These are phyloP conservation scores for Amauroascus verrucosus DNA, from an alignment of 2,329 filamentous ascomycete species.

Conservation along the genomic window DNA sequence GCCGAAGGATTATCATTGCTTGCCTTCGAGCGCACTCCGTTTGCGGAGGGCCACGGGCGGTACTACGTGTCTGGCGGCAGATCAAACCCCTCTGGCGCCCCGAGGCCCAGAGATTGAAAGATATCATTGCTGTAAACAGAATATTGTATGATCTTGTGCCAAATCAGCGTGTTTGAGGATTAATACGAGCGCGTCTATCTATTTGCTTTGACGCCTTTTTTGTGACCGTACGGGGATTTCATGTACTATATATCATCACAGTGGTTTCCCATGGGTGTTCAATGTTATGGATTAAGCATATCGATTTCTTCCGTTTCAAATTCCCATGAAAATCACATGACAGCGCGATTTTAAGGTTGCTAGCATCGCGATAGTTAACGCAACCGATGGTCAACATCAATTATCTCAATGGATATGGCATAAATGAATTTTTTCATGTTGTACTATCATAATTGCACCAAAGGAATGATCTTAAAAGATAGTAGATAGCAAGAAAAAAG, in stretches of 20 bases:
- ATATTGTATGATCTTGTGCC: conserved; percentile 29
- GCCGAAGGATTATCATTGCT: conserved; percentile 31
- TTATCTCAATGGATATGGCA: too few relatives aligned
- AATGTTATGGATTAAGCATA: too few relatives aligned
- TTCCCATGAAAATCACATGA: background rate
- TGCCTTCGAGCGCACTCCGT: conserved; percentile 33
- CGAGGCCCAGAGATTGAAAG: conserved; percentile 27
- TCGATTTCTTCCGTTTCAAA: too few relatives aligned
- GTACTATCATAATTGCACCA: background rate
- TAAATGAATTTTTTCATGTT: too few relatives aligned
- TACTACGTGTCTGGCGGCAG: conserved; percentile 31
- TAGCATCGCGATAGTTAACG: background rate
- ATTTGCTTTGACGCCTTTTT: background rate
- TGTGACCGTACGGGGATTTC: background rate
- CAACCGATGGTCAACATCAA: too few relatives aligned
- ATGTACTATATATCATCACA: background rate
- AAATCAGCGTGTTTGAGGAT: background rate
- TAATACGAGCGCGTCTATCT: background rate
- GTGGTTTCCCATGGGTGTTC: too few relatives aligned
- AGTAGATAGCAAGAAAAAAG: background rate
- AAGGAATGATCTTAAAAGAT: background rate
- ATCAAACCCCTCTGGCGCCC: conserved; percentile 34
- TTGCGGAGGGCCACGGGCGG: conserved; percentile 28
- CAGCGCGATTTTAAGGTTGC: background rate
- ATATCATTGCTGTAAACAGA: conserved; percentile 30